Evolutionary conservation across 768 basidiomycete genomes (phyloP).

Genomic region (Austroboletus festivus): DNA sequence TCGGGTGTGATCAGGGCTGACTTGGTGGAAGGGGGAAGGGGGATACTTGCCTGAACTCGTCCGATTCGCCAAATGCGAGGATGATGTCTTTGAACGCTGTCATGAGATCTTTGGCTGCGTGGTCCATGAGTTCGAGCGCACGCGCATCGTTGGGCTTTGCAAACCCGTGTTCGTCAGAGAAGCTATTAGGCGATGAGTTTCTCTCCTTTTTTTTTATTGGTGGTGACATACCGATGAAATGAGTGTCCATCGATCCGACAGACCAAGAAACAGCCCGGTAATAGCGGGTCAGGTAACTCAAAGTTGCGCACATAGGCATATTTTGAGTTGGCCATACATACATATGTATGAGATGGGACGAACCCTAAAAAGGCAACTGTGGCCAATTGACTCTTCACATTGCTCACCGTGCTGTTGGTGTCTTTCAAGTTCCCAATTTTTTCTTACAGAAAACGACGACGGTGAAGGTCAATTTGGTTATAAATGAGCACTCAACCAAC

Average conservation of each 20-base stretch:
- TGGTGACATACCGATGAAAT: slow-evolving; percentile 91
- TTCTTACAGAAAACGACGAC: no score
- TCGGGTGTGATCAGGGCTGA: background rate
- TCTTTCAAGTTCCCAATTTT: no score
- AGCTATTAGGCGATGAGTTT: no score
- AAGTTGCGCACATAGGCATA: slow-evolving; percentile 89
- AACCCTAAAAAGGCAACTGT: slow-evolving; percentile 18
- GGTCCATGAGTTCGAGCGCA: slow-evolving; percentile 89
- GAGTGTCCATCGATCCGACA: slow-evolving; percentile 89
- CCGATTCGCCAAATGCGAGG: slow-evolving; percentile 92
- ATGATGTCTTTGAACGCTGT: slow-evolving; percentile 78
- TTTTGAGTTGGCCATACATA: slow-evolving; percentile 94
- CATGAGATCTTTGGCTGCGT: slow-evolving; percentile 81
- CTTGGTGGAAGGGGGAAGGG: background rate
- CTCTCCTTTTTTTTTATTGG: no score
- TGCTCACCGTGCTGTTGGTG: background rate
- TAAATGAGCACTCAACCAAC: no score
- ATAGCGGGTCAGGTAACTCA: slow-evolving; percentile 82
- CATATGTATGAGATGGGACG: background rate
- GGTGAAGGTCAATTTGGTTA: no score
- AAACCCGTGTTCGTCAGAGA: slow-evolving; percentile 81
- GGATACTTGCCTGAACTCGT: slow-evolving; percentile 82
- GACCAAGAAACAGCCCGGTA: slow-evolving; percentile 82
- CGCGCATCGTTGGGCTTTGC: slow-evolving; percentile 88
- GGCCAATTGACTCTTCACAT: background rate